Evolutionary conservation across 1,139 yeast species (phyloP), one percentile per base, ranked within the genome.

Genomic region (Entelexis sorbosivorans): DNA sequence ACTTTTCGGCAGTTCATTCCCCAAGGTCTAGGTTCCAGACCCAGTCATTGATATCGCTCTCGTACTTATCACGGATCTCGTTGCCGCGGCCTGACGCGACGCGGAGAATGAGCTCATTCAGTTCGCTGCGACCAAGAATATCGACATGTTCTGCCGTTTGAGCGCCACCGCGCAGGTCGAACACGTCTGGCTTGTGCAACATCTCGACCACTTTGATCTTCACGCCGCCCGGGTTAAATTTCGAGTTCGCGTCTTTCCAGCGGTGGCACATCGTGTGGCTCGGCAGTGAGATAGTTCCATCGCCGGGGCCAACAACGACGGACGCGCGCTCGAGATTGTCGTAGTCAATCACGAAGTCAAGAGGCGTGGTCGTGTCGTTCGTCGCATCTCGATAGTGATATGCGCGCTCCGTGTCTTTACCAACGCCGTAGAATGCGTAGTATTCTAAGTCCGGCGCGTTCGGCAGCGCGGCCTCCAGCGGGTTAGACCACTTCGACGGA

Each of bases 91-190:
- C 98, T 44, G 87, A 74, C 3, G 89, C 96, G 22, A 91, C 89
- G 56, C 77, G 76, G 53, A 91, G 71, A 6, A 91, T 73, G 61
- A 89, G 70, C 63, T 91, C 96, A 64, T 91, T 91, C 64, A 91
- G 72, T 64, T 83, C 95, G 0, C 96, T 88, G 54, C 95, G 81
- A 1, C 98, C 98, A 47, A 91, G 72, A 52, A 91, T 88, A 65
- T 93, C 98, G 24, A 91, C 98, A 66, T 91, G 98, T 62, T 91
- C 98, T 0, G 98, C 96, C 1, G 97, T 91, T 64, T 85, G 85
- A 22, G 96, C 95, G 5, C 98, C 98, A 20, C 98, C 98, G 59
- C 98, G 76, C 48, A 91, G 83, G 69, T 93, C 98, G 63, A 83
- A 87, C 60, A 86, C 72, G 63, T 86, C 95, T 0, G 98, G 98